Base-by-base conservation (phyloP, 257 asterid species). In the Rhazya stricta region DNA sequence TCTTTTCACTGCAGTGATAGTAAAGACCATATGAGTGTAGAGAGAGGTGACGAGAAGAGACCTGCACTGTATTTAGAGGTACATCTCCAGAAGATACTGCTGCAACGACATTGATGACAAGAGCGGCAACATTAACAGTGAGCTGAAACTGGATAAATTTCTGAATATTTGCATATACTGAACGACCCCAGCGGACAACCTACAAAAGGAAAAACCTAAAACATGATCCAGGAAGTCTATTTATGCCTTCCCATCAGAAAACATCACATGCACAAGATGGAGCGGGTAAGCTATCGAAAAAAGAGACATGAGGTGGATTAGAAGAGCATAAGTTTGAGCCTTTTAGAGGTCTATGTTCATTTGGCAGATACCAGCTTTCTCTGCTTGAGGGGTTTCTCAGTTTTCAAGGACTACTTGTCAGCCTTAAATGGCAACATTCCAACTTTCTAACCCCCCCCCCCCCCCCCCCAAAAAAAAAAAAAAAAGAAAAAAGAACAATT, bases 101-200 rank as follows among this genome's bases (percentile, higher is more conserved):
- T 63, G 97, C 96, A 37, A 91, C 89, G 29, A 91, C 97, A 73
- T 94, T 94, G 43, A 94, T 94, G 10, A 80, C 82, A 75, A 94
- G 93, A 53, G 98, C 98, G 70, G 97, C 94, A 79, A 89, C 97
- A 81, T 94, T 94, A 43, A 94, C 98, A n/a, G 98, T 94, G 77
- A 94, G 98, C 88, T 94, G 98, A 84, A 94, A 94, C 89, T 94
- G 98, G 84, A 94, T 94, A 72, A 94, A 94, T 81, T 91, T 94
- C 82, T 94, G 99, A 73, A 94, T 94, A 72, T 94, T 94, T 82
- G 97, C 97, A 75, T 91, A 94, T 18, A 94, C 98, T 25, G 99
- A 92, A 67, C 98, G 96, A 25, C 99, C 99, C 99, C 99, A 94
- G n/a, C 97, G 94, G 56, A 94, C 99, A 81, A 94, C 98, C 98